These are phyloP conservation scores for Euphorbia peplus DNA, from an alignment of 345 rosid genomes.

Conservation along the genomic window DNA sequence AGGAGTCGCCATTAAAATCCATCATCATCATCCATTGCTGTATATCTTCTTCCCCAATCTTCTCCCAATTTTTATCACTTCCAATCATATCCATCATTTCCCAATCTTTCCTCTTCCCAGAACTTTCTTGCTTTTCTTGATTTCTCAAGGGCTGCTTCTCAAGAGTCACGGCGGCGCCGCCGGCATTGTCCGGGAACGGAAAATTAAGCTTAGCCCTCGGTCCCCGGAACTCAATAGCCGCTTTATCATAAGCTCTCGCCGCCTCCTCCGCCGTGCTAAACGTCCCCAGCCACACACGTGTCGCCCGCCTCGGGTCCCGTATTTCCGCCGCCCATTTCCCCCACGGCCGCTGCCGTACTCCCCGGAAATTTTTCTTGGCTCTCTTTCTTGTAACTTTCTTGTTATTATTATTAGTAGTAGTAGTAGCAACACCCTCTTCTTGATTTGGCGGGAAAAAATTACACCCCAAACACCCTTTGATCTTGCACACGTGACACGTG, in stretches of 20 bases:
- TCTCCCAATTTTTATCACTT: conserved; percentile 24
- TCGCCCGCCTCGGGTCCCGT: conserved; percentile 74
- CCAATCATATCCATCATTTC: neutral
- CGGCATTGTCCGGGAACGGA: conserved; percentile 41
- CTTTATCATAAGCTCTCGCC: conserved; percentile 88
- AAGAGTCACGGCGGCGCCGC: neutral
- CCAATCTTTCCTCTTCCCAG: neutral
- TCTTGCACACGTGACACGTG: conserved; percentile 60
- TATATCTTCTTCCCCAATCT: conserved; percentile 38
- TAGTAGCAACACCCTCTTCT: conserved; percentile 11
- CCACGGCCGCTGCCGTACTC: conserved; percentile 98
- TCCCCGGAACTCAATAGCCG: conserved; percentile 51
- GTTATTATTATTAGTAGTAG: neutral
- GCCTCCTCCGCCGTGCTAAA: conserved; percentile 89
- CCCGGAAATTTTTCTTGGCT: conserved; percentile 75
- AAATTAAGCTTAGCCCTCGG: conserved; percentile 53
- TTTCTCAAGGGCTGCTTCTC: neutral
- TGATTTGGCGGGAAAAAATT: conserved; percentile 63
- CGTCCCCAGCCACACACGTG: conserved; percentile 93
- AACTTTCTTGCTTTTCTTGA: neutral
- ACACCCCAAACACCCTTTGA: conserved; percentile 75
- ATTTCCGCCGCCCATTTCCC: conserved; percentile 99
- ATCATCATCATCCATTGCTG: conserved; percentile 51
- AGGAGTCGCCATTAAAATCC: conserved; percentile 54
- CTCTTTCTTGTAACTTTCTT: conserved; percentile 28